A percentile compares a stretch with the other conserved stretches of the same genome.
phyloP scores from a whole-genome alignment of 768 basidiomycete species.

The Amanita fuliginea region DNA sequence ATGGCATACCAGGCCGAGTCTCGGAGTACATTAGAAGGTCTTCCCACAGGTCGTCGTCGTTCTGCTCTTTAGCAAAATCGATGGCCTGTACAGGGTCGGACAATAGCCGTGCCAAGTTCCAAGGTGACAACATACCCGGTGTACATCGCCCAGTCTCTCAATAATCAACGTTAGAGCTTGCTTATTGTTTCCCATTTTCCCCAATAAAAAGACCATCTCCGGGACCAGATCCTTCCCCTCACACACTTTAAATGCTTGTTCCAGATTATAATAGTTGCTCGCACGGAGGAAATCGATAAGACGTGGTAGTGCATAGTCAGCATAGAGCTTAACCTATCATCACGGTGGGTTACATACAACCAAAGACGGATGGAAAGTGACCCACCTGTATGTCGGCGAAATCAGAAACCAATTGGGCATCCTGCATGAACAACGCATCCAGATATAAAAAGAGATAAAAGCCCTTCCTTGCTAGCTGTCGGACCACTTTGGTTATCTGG shows the following conservation, averaged over 20 bases:
- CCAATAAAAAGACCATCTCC: constrained; percentile 96
- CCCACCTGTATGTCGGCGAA: constrained; percentile 74
- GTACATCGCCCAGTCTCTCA: constrained; percentile 86
- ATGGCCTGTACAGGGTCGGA: constrained; percentile 52
- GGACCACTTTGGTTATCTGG: constrained; percentile 80
- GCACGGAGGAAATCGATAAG: constrained; percentile 88
- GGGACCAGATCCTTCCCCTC: constrained; percentile 77
- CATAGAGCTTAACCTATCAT: constrained; percentile 74
- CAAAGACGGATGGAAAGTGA: constrained; percentile 16
- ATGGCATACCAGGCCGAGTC: constrained; percentile 65
- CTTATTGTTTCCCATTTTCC: constrained; percentile 97
- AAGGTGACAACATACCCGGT: constrained; percentile 42
- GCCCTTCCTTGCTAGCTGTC: constrained; percentile 67
- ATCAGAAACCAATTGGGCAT: constrained; percentile 64
- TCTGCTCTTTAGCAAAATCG: constrained; percentile 96
- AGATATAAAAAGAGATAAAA: constrained; percentile 89
- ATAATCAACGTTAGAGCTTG: constrained; percentile 91
- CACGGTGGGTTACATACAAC: neutral
- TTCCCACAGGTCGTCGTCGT: constrained; percentile 96
- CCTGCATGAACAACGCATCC: constrained; percentile 81
- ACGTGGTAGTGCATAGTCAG: constrained; percentile 68
- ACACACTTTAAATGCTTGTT: constrained; percentile 85
- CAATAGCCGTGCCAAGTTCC: neutral
- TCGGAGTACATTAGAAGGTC: constrained; percentile 92
- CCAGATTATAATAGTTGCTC: constrained; percentile 86